These are phyloP conservation scores for Fragaria vesca DNA, from an alignment of 306 rosid genomes.

Conservation along the genomic window DNA sequence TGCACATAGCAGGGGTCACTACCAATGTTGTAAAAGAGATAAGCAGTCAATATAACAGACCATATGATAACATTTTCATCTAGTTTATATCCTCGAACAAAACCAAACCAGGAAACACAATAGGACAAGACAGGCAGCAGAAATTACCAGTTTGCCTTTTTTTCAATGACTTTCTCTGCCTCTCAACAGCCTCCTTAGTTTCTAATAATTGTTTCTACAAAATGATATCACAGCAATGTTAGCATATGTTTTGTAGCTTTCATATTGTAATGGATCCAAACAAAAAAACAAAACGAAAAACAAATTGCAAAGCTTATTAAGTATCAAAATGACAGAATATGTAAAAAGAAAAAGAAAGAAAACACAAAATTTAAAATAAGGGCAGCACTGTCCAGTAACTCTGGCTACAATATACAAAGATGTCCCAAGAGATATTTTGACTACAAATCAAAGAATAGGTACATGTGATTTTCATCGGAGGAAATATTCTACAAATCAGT, in stretches of 20 bases:
- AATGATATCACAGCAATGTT: neutral
- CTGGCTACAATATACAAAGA: neutral
- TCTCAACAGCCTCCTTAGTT: conserved; percentile 85
- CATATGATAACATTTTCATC: neutral
- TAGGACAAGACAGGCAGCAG: neutral
- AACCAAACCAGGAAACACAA: neutral
- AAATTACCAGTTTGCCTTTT: conserved; percentile 76
- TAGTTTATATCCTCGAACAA: neutral
- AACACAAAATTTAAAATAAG: neutral
- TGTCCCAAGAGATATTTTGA: neutral
- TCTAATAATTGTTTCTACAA: conserved; percentile 78
- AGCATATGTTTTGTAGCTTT: neutral
- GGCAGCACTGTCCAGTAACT: neutral
- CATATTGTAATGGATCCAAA: neutral
- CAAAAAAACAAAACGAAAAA: too few species aligned
- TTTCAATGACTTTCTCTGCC: conserved; percentile 91
- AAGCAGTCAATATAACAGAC: neutral
- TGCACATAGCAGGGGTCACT: neutral
- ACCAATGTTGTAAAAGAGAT: neutral
- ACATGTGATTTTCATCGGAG: neutral
- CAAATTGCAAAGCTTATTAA: neutral
- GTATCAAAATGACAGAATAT: neutral
- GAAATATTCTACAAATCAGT: neutral
- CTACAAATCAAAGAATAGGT: neutral
- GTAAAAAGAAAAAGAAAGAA: neutral